Evolutionary conservation across 768 basidiomycete species (phyloP), one percentile per base, ranked within the genome.

Genomic region (Xanthoconium stramineum): DNA sequence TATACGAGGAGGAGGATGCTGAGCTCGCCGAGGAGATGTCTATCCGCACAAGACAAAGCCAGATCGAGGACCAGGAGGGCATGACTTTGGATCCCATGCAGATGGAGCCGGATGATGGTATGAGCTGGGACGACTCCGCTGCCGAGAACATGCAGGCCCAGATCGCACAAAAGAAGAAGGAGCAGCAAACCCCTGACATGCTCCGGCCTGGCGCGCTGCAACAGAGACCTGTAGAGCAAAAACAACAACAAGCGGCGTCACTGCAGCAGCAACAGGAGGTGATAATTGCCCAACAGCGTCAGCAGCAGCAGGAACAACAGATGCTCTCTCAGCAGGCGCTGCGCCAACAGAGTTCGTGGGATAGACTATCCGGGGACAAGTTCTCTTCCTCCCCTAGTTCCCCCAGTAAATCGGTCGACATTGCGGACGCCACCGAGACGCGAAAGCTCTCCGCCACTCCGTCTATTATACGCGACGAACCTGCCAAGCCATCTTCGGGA

Each of bases 61-160:
- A 70, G 53, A 40, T 69, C 36, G 64, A 65, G 50, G 63, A 68
- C 61, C 65, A 71, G 56, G 69, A 57, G 52, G 55, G 50, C 69
- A 68, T 56, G 72, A 20, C 61, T 47, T 73, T 64, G 60, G 64
- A 64, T n/a, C 48, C 50, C 15, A 66, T 70, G 52, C 67, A 67
- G 5, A 82, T 86, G 78, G 88, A 89, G 50, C 82, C 81, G 0
- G 91, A 93, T 57, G 93, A 94, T 64, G 88, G 86, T 3, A 90
- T 95, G 83, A 80, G 82, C 57, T 95, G 94, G 94, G 92, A 94
- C 47, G 89, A 92, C 52, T 72, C 77, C 37, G 80, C 78, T 12
- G 84, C 82, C 3, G 83, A 81, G 51, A 76, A 79, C 43, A 77
- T 79, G 59, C 80, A 78, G 52, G 69, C 66, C 14, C 71, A 63